phyloP scores from a whole-genome alignment of 2,329 filamentous ascomycete species.

The Arthrinium phaeospermum region DNA sequence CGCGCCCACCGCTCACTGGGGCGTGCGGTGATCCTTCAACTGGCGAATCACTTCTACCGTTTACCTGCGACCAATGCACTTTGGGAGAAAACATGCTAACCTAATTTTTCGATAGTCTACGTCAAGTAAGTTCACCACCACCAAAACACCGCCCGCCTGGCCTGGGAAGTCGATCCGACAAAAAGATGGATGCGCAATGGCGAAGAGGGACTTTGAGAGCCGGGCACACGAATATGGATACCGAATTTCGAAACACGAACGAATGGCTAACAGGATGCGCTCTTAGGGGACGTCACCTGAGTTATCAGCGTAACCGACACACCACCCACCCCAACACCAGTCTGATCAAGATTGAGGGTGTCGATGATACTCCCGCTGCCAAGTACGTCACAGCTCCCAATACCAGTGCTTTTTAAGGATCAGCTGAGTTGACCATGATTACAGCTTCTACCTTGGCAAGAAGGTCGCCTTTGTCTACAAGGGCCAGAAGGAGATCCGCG shows the following conservation, averaged over 20 bases:
- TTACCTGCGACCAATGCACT: not conserved
- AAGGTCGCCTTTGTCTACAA: slow-evolving; percentile 99
- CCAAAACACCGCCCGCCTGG: not conserved
- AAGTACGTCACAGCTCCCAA: slow-evolving; percentile 62
- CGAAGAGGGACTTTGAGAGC: not conserved
- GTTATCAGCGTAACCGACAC: slow-evolving; percentile 95
- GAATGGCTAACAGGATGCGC: slow-evolving; percentile 31
- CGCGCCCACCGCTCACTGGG: not conserved
- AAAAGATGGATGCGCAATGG: not conserved
- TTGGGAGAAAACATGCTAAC: slow-evolving; percentile 44
- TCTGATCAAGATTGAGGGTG: slow-evolving; percentile 98
- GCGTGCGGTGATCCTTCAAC: not conserved
- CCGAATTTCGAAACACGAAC: slow-evolving; percentile 16
- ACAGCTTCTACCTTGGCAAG: slow-evolving; percentile 96
- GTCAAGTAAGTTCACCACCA: slow-evolving; percentile 74
- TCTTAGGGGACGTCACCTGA: slow-evolving; percentile 92
- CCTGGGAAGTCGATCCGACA: not conserved
- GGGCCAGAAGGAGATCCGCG: slow-evolving; percentile 90
- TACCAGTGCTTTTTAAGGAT: slow-evolving; percentile 4
- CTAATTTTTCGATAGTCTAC: slow-evolving; percentile 66
- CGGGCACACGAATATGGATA: slow-evolving; percentile 21
- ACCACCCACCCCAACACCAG: slow-evolving; percentile 88
- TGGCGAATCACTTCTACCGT: not conserved
- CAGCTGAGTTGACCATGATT: slow-evolving; percentile 30
- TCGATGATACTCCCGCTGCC: slow-evolving; percentile 87